Percentiles rank a stretch among this genome's conserved stretches.
Evolutionary conservation across 768 basidiomycete genomes (phyloP).

Genomic region (Thelephora aurantiotincta): DNA sequence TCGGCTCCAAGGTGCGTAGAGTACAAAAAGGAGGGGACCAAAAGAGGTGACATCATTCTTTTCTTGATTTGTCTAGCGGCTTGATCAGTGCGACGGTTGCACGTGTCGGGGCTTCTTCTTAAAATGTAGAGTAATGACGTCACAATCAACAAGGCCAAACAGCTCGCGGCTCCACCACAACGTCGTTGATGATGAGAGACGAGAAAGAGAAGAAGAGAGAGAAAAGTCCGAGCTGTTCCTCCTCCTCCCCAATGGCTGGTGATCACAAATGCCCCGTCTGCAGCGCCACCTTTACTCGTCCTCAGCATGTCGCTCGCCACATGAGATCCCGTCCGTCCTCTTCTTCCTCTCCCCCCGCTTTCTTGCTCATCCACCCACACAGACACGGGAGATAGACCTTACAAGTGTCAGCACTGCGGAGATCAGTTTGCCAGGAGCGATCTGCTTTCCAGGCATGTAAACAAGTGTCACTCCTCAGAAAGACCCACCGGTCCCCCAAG

Average conservation of each 20-base stretch:
- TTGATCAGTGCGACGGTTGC: slow-evolving; percentile 46
- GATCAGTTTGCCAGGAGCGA: slow-evolving; percentile 87
- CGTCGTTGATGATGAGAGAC: background rate
- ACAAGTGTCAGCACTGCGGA: slow-evolving; percentile 79
- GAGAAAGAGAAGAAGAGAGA: background rate
- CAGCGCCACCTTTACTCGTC: slow-evolving; percentile 75
- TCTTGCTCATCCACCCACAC: slow-evolving; percentile 4
- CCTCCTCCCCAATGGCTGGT: slow-evolving; percentile 14
- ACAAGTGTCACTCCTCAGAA: slow-evolving; percentile 78
- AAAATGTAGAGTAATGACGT: slow-evolving; percentile 5
- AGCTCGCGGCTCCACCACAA: background rate
- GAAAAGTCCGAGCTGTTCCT: background rate
- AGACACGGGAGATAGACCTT: slow-evolving; percentile 86
- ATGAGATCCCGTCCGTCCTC: slow-evolving; percentile 75
- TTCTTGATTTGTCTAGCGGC: slow-evolving; percentile 22
- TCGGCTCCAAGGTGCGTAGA: slow-evolving; percentile 66
- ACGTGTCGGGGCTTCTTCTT: slow-evolving; percentile 10
- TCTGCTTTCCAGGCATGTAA: slow-evolving; percentile 72
- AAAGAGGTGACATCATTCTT: background rate
- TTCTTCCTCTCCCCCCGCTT: background rate
- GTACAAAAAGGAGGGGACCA: background rate
- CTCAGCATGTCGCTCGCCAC: slow-evolving; percentile 81
- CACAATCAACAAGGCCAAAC: background rate
- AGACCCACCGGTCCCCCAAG: slow-evolving; percentile 31
- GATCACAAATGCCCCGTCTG: slow-evolving; percentile 58